Base-by-base conservation (phyloP, 2,329 filamentous ascomycete species). In the Bipolaris gigantea region DNA sequence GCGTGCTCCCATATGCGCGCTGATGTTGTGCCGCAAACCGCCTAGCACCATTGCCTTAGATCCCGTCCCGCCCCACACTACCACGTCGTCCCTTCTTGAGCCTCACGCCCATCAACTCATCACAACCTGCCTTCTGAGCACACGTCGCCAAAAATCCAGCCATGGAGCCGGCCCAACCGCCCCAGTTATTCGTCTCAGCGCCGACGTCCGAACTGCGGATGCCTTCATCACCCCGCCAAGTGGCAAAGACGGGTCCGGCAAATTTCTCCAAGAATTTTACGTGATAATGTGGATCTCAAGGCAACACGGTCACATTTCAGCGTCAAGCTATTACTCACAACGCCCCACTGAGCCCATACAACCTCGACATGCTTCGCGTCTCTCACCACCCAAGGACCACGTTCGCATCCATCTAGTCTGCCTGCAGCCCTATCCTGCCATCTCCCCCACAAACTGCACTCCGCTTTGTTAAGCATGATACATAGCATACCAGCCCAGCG, bases 261-360 rank as follows among this genome's bases (percentile, higher is more conserved):
- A 60, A 48, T 63, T 64, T 67, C 52, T 65, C 58, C 60, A 68
- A 67, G 60, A 63, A 19, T 67, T 67, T 69, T 68, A 65, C 63
- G 60, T 68, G 50, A 69, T 60, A 64, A 18, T 67, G 66, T 70
- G 67, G 67, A 65, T 57, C 66, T 39, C 18, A 33, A 23, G 30
- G 55, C 51, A 59, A 62, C 43, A 58, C 59, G 49, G 56, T 59
- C 53, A 54, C 62, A 55, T 64, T 55, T 51, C 53, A 56, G 41
- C 50, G 53, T 49, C 55, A 52, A 59, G 57, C 66, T 63, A 68
- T 70, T 67, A 68, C 59, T 62, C 62, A 69, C 60, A 41, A 45
- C 53, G 63, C 62, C 64, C 66, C 67, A 70, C 66, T 49, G 36
- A 32, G 41, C 50, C 62, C 59, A 61, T 60, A 42, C 59, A 61